A percentile compares a stretch with the other conserved stretches of the same genome.
Conservation (phyloP, 1,284 basidiomycete species). For the Earliella scabrosa region DNA sequence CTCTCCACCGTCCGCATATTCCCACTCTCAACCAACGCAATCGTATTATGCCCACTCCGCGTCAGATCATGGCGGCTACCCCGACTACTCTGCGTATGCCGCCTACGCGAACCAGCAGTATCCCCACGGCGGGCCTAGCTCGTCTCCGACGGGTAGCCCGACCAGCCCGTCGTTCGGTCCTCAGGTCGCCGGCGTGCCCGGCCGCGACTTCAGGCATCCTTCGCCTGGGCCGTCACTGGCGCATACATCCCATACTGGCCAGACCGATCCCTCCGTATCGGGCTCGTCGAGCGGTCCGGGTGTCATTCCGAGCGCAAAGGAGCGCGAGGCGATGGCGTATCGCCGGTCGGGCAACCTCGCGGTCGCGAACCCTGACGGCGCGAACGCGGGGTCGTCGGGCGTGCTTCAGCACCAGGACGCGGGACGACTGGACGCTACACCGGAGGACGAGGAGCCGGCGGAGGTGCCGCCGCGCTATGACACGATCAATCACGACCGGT, state of each 20-base stretch:
- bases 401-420: constrained; percentile 37
- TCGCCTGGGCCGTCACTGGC: constrained; percentile 34
- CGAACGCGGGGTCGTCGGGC: constrained; percentile 2
- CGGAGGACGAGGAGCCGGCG: constrained; percentile 26
- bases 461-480: constrained; percentile 43
- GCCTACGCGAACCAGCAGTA: constrained; percentile 25
- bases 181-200: constrained; percentile 8
- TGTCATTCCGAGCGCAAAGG: constrained; percentile 35
- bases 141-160: background rate
- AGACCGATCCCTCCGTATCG: constrained; percentile 16
- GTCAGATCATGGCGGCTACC: constrained; percentile 27
- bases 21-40: constrained; percentile 21
- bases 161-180: constrained; percentile 18
- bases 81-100: constrained; percentile 30
- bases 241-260: constrained; percentile 19
- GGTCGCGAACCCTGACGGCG: constrained; percentile 28
- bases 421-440: constrained; percentile 30
- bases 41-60: constrained; percentile 27
- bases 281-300: constrained; percentile 18
- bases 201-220: constrained; percentile 31
- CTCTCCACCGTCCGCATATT: constrained; percentile 29
- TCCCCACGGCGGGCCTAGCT: background rate
- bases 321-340: constrained; percentile 34
- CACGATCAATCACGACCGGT: constrained; percentile 32
- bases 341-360: constrained; percentile 15